Percentiles rank a stretch among this genome's conserved stretches.
Evolutionary conservation across 2,329 filamentous ascomycete genomes (phyloP).

Genomic region (Paraphaeosphaeria sporulosa): DNA sequence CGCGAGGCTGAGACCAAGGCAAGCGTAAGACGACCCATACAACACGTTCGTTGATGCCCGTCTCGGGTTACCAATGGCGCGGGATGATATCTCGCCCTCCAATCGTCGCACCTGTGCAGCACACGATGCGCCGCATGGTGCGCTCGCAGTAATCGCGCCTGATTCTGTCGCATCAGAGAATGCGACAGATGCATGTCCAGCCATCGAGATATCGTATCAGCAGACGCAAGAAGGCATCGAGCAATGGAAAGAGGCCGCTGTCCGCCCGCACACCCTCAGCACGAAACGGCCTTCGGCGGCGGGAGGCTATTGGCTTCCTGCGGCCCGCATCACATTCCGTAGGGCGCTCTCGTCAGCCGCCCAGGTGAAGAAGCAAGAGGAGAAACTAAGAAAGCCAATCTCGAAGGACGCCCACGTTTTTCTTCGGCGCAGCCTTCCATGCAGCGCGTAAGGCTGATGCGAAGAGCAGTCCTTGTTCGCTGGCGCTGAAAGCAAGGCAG

Average conservation of each 20-base stretch:
- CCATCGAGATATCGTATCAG: conserved; percentile 1
- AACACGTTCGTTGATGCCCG: conserved; percentile 18
- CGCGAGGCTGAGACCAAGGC: conserved; percentile 18
- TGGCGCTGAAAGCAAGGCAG: conserved; percentile 8
- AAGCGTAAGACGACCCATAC: conserved; percentile 16
- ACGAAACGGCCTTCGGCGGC: conserved; percentile 12
- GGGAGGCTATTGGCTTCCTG: conserved; percentile 11
- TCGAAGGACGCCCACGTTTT: conserved; percentile 18
- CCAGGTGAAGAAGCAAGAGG: conserved; percentile 9
- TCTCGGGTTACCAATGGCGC: conserved; percentile 25
- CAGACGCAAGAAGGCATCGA: conserved; percentile 8
- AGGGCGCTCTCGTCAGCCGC: conserved; percentile 20
- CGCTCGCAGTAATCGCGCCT: conserved; percentile 12
- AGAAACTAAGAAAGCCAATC: conserved; percentile 18
- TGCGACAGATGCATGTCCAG: not conserved
- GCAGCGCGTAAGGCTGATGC: conserved; percentile 28
- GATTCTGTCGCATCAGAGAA: conserved; percentile 8
- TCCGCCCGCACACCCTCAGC: conserved; percentile 9
- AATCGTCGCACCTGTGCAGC: conserved; percentile 13
- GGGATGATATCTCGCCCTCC: conserved; percentile 15
- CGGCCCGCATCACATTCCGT: conserved; percentile 12
- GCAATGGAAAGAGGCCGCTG: conserved; percentile 1
- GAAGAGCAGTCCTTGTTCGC: conserved; percentile 12
- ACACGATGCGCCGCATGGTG: conserved; percentile 25
- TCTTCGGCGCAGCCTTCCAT: conserved; percentile 26